These are phyloP conservation scores for Cercospora brassicicola DNA, from an alignment of 2,329 filamentous ascomycete genomes.

Conservation along the genomic window DNA sequence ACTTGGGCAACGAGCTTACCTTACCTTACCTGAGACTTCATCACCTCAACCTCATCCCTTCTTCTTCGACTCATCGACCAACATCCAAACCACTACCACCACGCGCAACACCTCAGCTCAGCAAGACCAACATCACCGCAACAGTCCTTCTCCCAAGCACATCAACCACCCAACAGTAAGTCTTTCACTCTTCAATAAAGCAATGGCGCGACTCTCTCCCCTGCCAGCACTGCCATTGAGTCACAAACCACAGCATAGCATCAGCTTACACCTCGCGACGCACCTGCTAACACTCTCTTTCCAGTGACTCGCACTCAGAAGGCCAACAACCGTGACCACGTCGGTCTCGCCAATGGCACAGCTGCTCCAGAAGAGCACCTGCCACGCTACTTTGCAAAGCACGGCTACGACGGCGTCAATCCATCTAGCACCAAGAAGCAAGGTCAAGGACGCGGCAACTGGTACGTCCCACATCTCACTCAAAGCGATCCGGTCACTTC, in stretches of 20 bases:
- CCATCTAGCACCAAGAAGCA: conserved; percentile 98
- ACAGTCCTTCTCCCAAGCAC: background rate
- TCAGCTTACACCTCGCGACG: background rate
- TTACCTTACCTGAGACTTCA: background rate
- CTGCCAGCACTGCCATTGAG: conserved; percentile 12
- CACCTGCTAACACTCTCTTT: conserved; percentile 15
- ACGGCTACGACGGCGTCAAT: conserved; percentile 75
- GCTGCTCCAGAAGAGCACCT: conserved; percentile 69
- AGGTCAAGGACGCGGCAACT: conserved; percentile 88
- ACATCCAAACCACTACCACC: background rate
- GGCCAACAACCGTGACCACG: conserved; percentile 88
- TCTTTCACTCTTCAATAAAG: background rate
- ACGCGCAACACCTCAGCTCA: background rate
- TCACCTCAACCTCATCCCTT: conserved; percentile 4
- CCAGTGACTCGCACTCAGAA: conserved; percentile 98
- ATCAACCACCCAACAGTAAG: conserved; percentile 11
- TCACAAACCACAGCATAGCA: conserved; percentile 4
- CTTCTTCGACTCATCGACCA: background rate
- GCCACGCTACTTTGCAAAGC: conserved; percentile 91
- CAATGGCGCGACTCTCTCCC: background rate
- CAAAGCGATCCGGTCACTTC: conserved; percentile 19
- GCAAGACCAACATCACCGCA: background rate
- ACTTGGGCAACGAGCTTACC: conserved; percentile 1
- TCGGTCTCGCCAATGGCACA: conserved; percentile 72
- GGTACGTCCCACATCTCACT: conserved; percentile 58